Evolutionary conservation across 2,329 filamentous ascomycete species (phyloP), one percentile per base, ranked within the genome.

Genomic region (Penicillium glabrum): DNA sequence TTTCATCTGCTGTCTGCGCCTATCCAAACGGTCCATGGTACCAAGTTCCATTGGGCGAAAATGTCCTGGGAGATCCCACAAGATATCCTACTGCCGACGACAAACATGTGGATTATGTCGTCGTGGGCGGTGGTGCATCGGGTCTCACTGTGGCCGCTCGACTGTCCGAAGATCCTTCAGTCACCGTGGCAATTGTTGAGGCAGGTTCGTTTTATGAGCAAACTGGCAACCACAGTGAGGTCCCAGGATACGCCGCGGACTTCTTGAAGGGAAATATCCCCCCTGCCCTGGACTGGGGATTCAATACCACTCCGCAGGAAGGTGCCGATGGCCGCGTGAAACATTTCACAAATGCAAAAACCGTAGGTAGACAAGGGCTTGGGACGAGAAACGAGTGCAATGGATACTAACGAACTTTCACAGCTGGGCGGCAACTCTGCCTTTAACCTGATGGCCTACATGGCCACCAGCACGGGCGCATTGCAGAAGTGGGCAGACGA

Each of bases 401-500:
- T 43, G n/a, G 16, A 43, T 9, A n/a, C 39, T 43, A n/a, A 43
- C 16, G n/a, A 10, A n/a, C 9, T 7, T 21, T 43, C 10, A 23
- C 39, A 43, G 39, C 55, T 71, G 1, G 67, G 68, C 2, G 67
- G 68, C 14, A 62, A 47, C 14, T 66, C 67, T 1, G 63, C 63
- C 5, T 51, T 64, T 9, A 69, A 69, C 33, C 67, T 60, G 37
- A 66, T 71, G 68, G 45, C 39, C 27, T 66, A 71, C 46, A 66
- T 69, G 6, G 58, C 71, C 27, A 65, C 67, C 3, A 75, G 72
- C 2, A 60, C 57, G 14, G 69, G 63, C 7, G 65, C 67, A 16
- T 65, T 73, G 54, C 63, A 72, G 49, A 54, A 54, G 46, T 77
- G 75, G 75, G 73, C 73, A 1, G 66, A 76, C 44, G 59, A 67